These are phyloP conservation scores for Aphanocladium album DNA, from an alignment of 2,329 filamentous ascomycete genomes.

Conservation along the genomic window DNA sequence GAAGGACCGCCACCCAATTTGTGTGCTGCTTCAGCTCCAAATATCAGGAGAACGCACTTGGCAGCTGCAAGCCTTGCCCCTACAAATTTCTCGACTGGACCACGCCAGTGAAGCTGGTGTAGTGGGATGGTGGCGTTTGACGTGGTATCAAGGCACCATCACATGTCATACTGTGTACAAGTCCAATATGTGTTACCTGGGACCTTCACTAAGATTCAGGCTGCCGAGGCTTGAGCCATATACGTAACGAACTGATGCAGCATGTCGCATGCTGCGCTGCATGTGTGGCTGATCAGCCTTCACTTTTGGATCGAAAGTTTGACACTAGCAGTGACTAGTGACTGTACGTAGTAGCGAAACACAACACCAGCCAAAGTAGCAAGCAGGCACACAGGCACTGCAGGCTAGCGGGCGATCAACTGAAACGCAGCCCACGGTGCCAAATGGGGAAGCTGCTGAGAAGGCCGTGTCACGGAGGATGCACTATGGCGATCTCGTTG, in stretches of 20 bases:
- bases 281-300: constrained; percentile 1
- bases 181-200: background rate
- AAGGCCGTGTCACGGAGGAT: background rate
- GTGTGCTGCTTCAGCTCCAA: too few species aligned
- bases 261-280: background rate
- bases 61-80: background rate
- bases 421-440: background rate
- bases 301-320: background rate
- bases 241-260: too few species aligned
- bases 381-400: too few species aligned
- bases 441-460: constrained; percentile 1
- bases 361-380: background rate
- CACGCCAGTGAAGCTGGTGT: background rate
- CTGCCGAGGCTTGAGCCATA: constrained; percentile 1
- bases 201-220: background rate
- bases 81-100: background rate
- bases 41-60: too few species aligned
- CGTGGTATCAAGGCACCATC: background rate
- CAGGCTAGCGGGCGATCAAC: background rate
- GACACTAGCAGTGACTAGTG: too few species aligned
- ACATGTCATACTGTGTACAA: background rate
- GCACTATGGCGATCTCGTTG: background rate
- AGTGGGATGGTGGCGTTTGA: background rate
- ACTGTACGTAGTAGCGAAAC: too few species aligned
- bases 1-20: too few species aligned